Evolutionary conservation across 495 filamentous ascomycete genomes (phyloP).

Genomic region (Amorphotheca resinae): DNA sequence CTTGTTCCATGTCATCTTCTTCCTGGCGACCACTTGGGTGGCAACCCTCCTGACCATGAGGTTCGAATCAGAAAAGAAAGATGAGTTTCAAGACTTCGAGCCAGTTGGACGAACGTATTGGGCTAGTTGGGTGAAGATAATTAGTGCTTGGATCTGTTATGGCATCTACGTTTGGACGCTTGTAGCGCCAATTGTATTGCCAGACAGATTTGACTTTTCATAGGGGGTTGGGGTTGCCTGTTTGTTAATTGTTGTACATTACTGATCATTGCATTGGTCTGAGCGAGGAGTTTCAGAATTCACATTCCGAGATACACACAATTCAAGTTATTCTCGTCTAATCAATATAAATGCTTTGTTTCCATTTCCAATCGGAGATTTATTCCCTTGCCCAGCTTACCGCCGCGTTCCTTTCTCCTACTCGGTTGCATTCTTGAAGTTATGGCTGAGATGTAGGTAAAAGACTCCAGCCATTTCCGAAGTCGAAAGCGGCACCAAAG

Average conservation of each 20-base stretch:
- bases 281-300: not conserved
- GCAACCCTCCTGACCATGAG: slow-evolving; percentile 84
- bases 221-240: not conserved
- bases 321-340: too few relatives aligned
- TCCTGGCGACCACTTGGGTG: slow-evolving; percentile 91
- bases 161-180: slow-evolving; percentile 88
- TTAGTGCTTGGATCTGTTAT: slow-evolving; percentile 96
- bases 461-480: too few relatives aligned
- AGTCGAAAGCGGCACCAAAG: too few relatives aligned
- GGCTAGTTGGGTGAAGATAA: slow-evolving; percentile 98
- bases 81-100: slow-evolving; percentile 56
- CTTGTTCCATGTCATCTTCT: slow-evolving; percentile 96
- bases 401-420: too few relatives aligned
- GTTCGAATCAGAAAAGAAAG: slow-evolving; percentile 42
- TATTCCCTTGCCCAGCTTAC: too few relatives aligned
- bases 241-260: not conserved
- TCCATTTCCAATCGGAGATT: too few relatives aligned
- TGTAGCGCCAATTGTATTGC: slow-evolving; percentile 72
- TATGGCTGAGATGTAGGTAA: too few relatives aligned
- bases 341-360: too few relatives aligned
- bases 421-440: too few relatives aligned
- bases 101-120: slow-evolving; percentile 91
- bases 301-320: too few relatives aligned
- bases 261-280: not conserved
- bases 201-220: slow-evolving; percentile 38